These are phyloP conservation scores for Coniella lustricola DNA, from an alignment of 2,329 filamentous ascomycete genomes.

Conservation along the genomic window DNA sequence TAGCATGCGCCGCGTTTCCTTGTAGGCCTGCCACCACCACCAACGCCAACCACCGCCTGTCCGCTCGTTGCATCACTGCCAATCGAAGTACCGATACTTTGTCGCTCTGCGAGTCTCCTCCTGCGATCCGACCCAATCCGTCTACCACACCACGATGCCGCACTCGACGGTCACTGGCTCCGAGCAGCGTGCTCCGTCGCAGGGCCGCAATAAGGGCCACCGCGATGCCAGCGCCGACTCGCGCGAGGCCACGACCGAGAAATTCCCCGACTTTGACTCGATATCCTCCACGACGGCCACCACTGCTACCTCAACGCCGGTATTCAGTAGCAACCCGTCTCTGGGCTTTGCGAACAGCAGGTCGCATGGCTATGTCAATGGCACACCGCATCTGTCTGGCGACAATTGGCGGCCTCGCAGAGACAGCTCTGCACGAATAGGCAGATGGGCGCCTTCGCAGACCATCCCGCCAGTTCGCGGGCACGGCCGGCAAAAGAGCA, in stretches of 20 bases:
- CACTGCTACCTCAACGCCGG: not conserved
- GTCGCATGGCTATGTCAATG: constrained; percentile 25
- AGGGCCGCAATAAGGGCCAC: constrained; percentile 25
- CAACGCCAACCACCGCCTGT: no score
- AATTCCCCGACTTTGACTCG: constrained; percentile 51
- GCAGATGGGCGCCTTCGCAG: constrained; percentile 23
- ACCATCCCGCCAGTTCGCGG: constrained; percentile 27
- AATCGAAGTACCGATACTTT: no score
- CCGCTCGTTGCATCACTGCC: no score
- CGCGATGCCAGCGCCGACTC: constrained; percentile 22
- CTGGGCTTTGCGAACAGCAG: constrained; percentile 11
- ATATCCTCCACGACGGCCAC: not conserved
- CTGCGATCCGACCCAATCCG: no score
- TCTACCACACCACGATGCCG: constrained; percentile 28
- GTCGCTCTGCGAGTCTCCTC: no score
- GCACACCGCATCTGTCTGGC: constrained; percentile 23
- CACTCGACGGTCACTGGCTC: constrained; percentile 30
- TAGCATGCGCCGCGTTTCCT: constrained; percentile 5
- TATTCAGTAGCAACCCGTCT: not conserved
- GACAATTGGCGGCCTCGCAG: constrained; percentile 58
- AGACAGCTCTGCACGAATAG: constrained; percentile 32
- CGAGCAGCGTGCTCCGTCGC: constrained; percentile 28
- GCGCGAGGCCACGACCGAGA: constrained; percentile 37
- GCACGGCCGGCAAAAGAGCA: constrained; percentile 74
- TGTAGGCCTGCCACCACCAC: not conserved